Conservation (phyloP, 2,329 filamentous ascomycete species). For the Mariannaea sp. region DNA sequence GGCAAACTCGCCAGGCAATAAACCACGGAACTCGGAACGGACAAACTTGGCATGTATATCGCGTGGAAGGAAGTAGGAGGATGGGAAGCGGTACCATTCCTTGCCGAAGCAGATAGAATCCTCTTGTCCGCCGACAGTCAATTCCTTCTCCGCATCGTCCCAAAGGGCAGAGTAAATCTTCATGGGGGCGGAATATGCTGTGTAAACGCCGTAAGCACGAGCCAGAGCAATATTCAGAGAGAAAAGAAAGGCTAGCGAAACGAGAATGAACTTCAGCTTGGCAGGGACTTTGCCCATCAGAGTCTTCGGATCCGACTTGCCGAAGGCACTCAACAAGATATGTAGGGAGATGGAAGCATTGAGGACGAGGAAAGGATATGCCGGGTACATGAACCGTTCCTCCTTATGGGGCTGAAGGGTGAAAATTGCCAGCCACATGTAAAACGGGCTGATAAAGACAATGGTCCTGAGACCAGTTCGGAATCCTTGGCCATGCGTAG, state of each 20-base stretch:
- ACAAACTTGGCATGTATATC: constrained; percentile 86
- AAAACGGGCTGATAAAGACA: constrained; percentile 83
- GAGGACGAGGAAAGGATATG: constrained; percentile 86
- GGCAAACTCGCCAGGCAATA: constrained; percentile 88
- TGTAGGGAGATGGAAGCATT: constrained; percentile 88
- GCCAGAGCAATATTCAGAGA: constrained; percentile 70
- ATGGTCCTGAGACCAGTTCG: constrained; percentile 75
- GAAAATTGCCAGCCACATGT: constrained; percentile 93
- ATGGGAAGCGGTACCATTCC: constrained; percentile 98
- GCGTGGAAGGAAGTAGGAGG: constrained; percentile 87
- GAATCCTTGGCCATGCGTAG: constrained; percentile 64
- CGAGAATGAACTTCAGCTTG: constrained; percentile 70
- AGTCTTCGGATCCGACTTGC: constrained; percentile 69
- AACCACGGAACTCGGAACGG: constrained; percentile 84
- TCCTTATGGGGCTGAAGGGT: constrained; percentile 95
- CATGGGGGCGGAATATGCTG: constrained; percentile 82
- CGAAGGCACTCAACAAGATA: constrained; percentile 75
- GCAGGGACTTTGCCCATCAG: constrained; percentile 74
- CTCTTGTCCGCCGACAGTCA: constrained; percentile 60
- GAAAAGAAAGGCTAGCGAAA: constrained; percentile 64
- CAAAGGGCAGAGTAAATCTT: constrained; percentile 71
- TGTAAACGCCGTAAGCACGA: constrained; percentile 76
- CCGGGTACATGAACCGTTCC: constrained; percentile 98
- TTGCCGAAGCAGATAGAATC: constrained; percentile 88
- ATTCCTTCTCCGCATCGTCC: constrained; percentile 51